These are phyloP conservation scores for Cystobasidium tubakii DNA, from an alignment of 768 basidiomycete genomes.

Conservation along the genomic window DNA sequence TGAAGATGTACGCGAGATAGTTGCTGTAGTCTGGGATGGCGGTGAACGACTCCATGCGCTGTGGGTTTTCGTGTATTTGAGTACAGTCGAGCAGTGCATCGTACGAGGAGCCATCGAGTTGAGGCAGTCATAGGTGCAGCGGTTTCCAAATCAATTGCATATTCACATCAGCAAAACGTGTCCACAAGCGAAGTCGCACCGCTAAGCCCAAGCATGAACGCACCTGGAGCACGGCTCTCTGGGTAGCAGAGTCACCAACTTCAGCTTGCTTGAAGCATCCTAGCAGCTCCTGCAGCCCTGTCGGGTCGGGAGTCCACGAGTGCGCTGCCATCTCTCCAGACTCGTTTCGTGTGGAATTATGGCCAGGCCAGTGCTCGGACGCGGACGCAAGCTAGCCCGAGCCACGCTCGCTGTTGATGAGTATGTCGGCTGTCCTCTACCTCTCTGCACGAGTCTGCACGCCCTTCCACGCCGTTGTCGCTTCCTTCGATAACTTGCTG, in stretches of 20 bases:
- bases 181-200: not conserved
- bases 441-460: not conserved
- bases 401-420: not conserved
- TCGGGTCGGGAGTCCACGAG: slow-evolving; percentile 75
- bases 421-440: not conserved
- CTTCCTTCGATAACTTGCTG: not conserved
- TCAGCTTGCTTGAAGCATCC: slow-evolving; percentile 78
- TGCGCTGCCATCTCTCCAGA: slow-evolving; percentile 6
- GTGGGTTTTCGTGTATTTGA: not conserved
- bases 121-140: not conserved
- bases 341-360: not conserved
- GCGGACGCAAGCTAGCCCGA: not conserved
- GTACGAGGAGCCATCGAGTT: not conserved
- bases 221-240: slow-evolving; percentile 29
- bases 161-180: slow-evolving; percentile 20
- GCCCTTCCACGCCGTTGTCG: not conserved
- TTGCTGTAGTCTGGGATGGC: slow-evolving; percentile 71
- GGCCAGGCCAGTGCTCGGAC: not conserved
- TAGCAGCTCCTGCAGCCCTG: slow-evolving; percentile 83
- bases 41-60: slow-evolving; percentile 84
- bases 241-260: slow-evolving; percentile 12
- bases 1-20: slow-evolving; percentile 89
- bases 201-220: not conserved
- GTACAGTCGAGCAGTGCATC: not conserved
- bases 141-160: not conserved